Percentiles rank a stretch among this genome's conserved stretches.
phyloP scores from a whole-genome alignment of 2,329 filamentous ascomycete genomes.

The Trichoderma afroharzianum region DNA sequence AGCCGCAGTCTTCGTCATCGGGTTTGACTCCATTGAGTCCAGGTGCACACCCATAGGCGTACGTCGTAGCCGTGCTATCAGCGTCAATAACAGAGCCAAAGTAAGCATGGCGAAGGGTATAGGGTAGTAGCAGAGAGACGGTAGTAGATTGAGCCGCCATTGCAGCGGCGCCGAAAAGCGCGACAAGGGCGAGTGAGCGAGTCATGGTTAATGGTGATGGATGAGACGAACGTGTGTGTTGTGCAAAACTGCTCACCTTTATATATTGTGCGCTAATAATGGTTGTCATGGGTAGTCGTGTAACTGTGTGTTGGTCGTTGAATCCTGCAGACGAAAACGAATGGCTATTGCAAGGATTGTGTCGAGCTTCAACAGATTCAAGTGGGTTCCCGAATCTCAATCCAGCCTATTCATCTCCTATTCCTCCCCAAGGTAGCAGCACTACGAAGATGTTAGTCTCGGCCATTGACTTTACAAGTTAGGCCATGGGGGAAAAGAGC shows the following conservation, averaged over 20 bases:
- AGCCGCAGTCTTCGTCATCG: background rate
- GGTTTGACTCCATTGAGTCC: background rate
- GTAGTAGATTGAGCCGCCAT: conserved; percentile 28
- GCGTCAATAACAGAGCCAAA: conserved; percentile 16
- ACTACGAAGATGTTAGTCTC: background rate
- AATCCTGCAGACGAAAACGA: no score
- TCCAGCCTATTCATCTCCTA: background rate
- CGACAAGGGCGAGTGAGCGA: conserved; percentile 27
- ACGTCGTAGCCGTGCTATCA: conserved; percentile 28
- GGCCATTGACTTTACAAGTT: conserved; percentile 4
- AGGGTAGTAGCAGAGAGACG: conserved; percentile 28
- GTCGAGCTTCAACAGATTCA: no score
- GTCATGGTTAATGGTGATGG: background rate
- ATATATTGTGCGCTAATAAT: no score
- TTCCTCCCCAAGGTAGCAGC: background rate
- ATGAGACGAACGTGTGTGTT: background rate
- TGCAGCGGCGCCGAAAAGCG: conserved; percentile 20
- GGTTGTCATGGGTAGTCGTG: no score
- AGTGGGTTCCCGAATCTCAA: no score
- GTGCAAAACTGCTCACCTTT: background rate
- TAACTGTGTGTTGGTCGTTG: background rate
- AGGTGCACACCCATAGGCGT: conserved; percentile 26
- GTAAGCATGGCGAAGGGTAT: conserved; percentile 22
- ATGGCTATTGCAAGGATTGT: no score
- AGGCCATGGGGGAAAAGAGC: background rate